Percentiles rank a stretch among this genome's conserved stretches.
These are phyloP conservation scores for Prototheca wickerhamii DNA, from an alignment of 163 green algal genomes.

Conservation along the genomic window DNA sequence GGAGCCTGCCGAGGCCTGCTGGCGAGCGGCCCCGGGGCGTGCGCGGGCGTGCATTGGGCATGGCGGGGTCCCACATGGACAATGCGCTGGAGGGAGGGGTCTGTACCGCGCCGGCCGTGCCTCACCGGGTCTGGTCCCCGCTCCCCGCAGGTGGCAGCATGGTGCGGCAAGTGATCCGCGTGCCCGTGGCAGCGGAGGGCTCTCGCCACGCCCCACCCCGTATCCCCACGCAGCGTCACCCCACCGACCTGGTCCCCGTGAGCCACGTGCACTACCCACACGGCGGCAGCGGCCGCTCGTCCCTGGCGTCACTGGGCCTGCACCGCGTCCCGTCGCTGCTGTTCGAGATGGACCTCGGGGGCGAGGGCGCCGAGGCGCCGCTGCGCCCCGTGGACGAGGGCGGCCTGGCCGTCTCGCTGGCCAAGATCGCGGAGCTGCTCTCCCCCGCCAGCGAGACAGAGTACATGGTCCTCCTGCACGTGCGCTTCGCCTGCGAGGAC, in stretches of 20 bases:
- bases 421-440: constrained; percentile 12
- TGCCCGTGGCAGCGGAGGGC: constrained; percentile 3
- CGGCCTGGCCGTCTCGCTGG: background rate
- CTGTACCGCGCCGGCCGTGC: no score
- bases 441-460: constrained; percentile 20
- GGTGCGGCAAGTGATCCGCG: constrained; percentile 21
- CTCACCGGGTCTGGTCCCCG: no score
- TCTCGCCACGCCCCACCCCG: background rate
- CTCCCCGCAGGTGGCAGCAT: no score
- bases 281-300: background rate
- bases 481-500: constrained; percentile 23
- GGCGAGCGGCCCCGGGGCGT: no score
- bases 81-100: no score
- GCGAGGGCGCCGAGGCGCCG: constrained; percentile 1
- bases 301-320: background rate
- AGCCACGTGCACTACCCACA: background rate
- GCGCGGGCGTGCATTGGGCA: no score
- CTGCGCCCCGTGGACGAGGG: background rate
- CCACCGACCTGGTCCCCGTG: background rate
- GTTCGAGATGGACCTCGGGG: constrained; percentile 31
- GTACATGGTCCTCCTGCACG: constrained; percentile 28
- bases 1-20: no score
- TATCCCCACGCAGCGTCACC: background rate
- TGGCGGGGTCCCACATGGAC: no score
- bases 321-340: constrained; percentile 27